Percentiles rank a stretch among this genome's conserved stretches.
phyloP scores from a whole-genome alignment of 2,329 filamentous ascomycete genomes.

The Fusarium aywerte region DNA sequence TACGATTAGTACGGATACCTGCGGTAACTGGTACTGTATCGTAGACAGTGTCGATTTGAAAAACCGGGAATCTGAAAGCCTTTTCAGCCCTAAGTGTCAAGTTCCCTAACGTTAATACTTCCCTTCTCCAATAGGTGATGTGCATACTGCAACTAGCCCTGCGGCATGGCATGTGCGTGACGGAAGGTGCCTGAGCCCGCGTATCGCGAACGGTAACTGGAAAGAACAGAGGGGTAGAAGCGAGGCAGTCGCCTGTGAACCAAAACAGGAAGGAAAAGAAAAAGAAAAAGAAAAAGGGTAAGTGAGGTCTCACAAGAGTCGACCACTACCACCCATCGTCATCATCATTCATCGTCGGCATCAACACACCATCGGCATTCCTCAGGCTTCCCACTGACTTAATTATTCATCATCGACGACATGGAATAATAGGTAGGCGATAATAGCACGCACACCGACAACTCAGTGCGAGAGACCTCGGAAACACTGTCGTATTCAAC shows the following conservation, averaged over 20 bases:
- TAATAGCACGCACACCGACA: slow-evolving; percentile 4
- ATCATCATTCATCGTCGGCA: slow-evolving; percentile 3
- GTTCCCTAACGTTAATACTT: slow-evolving; percentile 1
- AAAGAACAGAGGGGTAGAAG: slow-evolving; percentile 34
- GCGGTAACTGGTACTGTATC: neutral
- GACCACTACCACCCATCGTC: slow-evolving; percentile 3
- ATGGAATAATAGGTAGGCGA: neutral
- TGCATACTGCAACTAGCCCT: slow-evolving; percentile 41
- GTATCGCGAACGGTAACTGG: slow-evolving; percentile 38
- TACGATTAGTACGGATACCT: neutral
- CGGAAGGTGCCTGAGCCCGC: slow-evolving; percentile 34
- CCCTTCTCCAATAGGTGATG: slow-evolving; percentile 36
- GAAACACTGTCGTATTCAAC: slow-evolving; percentile 23
- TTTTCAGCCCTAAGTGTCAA: slow-evolving; percentile 38
- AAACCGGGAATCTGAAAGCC: slow-evolving; percentile 15
- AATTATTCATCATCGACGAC: slow-evolving; percentile 11
- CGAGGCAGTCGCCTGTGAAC: slow-evolving; percentile 18
- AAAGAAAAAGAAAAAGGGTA: slow-evolving; percentile 3
- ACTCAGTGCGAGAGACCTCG: slow-evolving; percentile 29
- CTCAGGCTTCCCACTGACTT: slow-evolving; percentile 3
- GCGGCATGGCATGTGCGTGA: slow-evolving; percentile 33
- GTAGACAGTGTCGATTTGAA: slow-evolving; percentile 27
- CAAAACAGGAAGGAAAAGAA: slow-evolving; percentile 37
- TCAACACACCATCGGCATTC: neutral
- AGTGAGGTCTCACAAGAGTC: slow-evolving; percentile 30